Evolutionary conservation across 2,329 filamentous ascomycete genomes (phyloP).

Genomic region (Clonostachys byssicola): DNA sequence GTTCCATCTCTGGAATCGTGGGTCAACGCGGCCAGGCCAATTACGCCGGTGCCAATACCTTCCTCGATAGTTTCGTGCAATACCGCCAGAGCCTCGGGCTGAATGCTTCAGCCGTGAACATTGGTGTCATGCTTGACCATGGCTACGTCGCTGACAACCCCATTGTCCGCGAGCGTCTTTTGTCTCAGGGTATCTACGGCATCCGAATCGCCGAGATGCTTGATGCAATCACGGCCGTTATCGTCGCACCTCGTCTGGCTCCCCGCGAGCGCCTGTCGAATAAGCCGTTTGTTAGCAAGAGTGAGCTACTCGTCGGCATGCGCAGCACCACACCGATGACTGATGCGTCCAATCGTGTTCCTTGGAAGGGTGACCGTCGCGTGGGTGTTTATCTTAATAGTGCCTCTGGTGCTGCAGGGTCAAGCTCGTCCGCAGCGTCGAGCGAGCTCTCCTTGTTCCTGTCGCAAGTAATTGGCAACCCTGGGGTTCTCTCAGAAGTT

Average conservation of each 20-base stretch:
- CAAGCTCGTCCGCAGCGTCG: too few relatives aligned
- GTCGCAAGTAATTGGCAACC: too few relatives aligned
- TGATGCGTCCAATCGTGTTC: not conserved
- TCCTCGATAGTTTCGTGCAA: conserved; percentile 25
- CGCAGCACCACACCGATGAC: not conserved
- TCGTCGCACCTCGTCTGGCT: not conserved
- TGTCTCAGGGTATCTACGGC: not conserved
- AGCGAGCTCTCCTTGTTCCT: too few relatives aligned
- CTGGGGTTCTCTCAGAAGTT: too few relatives aligned
- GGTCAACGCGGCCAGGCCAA: conserved; percentile 24
- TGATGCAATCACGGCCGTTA: not conserved
- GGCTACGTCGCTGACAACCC: not conserved
- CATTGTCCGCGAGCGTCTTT: not conserved
- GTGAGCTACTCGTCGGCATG: not conserved
- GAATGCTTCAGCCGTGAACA: not conserved
- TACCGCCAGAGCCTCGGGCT: conserved; percentile 2
- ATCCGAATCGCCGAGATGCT: not conserved
- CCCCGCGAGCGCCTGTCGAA: not conserved
- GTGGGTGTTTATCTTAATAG: not conserved
- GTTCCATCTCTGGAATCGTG: conserved; percentile 20
- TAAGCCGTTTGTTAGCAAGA: not conserved
- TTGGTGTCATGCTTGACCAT: not conserved
- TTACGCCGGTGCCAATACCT: conserved; percentile 31
- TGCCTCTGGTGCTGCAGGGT: too few relatives aligned
- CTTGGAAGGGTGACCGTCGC: not conserved